phyloP scores from a whole-genome alignment of 2,329 filamentous ascomycete genomes.

The Pseudopithomyces chartarum region DNA sequence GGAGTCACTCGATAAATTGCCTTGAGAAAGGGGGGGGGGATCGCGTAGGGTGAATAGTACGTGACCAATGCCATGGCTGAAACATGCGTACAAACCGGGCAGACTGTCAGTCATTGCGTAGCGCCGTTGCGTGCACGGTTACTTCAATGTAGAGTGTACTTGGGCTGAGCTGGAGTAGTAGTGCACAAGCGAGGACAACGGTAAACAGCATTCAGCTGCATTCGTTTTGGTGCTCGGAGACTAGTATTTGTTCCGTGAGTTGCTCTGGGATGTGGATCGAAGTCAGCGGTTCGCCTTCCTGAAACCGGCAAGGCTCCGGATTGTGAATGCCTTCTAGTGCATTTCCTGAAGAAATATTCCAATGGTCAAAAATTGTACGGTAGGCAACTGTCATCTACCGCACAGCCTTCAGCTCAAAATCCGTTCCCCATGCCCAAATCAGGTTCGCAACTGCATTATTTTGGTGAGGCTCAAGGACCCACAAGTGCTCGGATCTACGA shows the following conservation, averaged over 20 bases:
- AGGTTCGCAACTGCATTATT: background rate
- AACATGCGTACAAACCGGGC: background rate
- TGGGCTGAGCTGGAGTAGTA: background rate
- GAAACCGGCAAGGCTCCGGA: background rate
- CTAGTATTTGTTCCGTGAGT: background rate
- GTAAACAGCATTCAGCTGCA: background rate
- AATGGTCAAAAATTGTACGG: background rate
- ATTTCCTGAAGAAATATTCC: background rate
- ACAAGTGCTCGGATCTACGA: background rate
- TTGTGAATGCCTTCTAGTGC: background rate
- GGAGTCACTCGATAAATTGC: background rate
- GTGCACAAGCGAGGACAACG: conserved; percentile 2
- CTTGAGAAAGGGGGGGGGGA: no score
- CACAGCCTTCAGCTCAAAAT: background rate
- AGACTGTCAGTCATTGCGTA: background rate
- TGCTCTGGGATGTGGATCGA: background rate
- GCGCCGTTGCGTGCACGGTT: conserved; percentile 3
- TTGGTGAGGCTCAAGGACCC: background rate
- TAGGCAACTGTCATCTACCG: background rate
- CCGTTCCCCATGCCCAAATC: no score
- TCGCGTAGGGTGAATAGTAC: background rate
- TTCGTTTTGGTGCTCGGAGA: background rate
- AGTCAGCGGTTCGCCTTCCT: no score
- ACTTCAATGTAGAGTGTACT: conserved; percentile 13
- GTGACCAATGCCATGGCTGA: background rate